These are phyloP conservation scores for Pyrrhoderma lamaoense DNA, from an alignment of 1,284 basidiomycete genomes.

Conservation along the genomic window DNA sequence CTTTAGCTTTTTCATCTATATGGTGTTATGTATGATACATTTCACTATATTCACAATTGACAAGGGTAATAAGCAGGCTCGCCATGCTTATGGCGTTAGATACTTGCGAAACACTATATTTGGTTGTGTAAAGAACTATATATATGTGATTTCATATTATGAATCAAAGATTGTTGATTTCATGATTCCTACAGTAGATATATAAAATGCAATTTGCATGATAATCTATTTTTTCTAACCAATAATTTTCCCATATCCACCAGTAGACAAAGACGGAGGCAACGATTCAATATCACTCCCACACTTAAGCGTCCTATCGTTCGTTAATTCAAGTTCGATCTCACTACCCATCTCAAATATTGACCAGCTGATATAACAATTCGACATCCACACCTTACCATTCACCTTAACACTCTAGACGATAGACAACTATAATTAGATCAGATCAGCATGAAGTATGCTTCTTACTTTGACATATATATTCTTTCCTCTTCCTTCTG, in stretches of 20 bases:
- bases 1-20: too few relatives aligned
- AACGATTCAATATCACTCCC: constrained; percentile 38
- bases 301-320: constrained; percentile 43
- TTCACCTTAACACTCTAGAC: constrained; percentile 47
- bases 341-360: constrained; percentile 44
- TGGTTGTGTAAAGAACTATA: too few relatives aligned
- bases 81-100: too few relatives aligned
- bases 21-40: too few relatives aligned
- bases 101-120: too few relatives aligned
- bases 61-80: too few relatives aligned
- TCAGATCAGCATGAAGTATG: background rate
- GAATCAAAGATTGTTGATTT: too few relatives aligned
- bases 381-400: constrained; percentile 48
- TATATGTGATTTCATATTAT: too few relatives aligned
- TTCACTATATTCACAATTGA: too few relatives aligned
- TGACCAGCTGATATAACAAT: constrained; percentile 57
- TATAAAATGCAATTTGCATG: too few relatives aligned
- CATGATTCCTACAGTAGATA: too few relatives aligned
- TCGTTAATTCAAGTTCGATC: constrained; percentile 43
- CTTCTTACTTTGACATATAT: constrained; percentile 47
- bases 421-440: background rate
- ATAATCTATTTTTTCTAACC: too few relatives aligned
- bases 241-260: constrained; percentile 31
- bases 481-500: constrained; percentile 39
- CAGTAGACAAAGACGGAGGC: constrained; percentile 55